These are phyloP conservation scores for Heliamphora pulchella DNA, from an alignment of 179 eudicot species.

Conservation along the genomic window DNA sequence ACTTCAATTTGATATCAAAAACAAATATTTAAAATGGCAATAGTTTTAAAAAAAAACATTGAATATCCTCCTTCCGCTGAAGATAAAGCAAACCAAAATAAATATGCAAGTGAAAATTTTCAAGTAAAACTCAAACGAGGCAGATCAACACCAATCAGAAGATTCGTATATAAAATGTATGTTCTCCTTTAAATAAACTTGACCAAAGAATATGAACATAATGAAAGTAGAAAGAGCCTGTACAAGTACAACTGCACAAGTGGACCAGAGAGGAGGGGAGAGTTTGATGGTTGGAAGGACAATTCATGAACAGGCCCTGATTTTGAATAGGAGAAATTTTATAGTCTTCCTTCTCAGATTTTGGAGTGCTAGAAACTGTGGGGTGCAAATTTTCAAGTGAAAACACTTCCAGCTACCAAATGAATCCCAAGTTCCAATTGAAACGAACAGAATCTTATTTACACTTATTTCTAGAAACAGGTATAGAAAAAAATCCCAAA, in stretches of 20 bases:
- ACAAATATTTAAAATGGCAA: not conserved
- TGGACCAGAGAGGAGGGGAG: not conserved
- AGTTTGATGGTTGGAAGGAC: not conserved
- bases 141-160: not conserved
- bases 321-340: not conserved
- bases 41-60: not conserved
- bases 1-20: not conserved
- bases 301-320: too few species aligned
- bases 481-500: too few species aligned
- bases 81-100: not conserved
- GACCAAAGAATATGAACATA: not conserved
- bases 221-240: constrained; percentile 2
- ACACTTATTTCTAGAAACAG: too few species aligned
- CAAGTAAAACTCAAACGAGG: not conserved
- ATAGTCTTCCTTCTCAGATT: not conserved
- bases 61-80: not conserved
- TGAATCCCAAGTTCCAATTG: too few species aligned
- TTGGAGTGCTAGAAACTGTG: not conserved
- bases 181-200: not conserved
- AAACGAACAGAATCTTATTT: too few species aligned
- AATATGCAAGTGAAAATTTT: not conserved
- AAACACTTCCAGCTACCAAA: not conserved
- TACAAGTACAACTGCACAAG: not conserved
- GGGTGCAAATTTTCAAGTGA: not conserved
- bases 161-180: not conserved